These are phyloP conservation scores for Naganishia vaughanmartiniae DNA, from an alignment of 768 basidiomycete species.

Conservation along the genomic window DNA sequence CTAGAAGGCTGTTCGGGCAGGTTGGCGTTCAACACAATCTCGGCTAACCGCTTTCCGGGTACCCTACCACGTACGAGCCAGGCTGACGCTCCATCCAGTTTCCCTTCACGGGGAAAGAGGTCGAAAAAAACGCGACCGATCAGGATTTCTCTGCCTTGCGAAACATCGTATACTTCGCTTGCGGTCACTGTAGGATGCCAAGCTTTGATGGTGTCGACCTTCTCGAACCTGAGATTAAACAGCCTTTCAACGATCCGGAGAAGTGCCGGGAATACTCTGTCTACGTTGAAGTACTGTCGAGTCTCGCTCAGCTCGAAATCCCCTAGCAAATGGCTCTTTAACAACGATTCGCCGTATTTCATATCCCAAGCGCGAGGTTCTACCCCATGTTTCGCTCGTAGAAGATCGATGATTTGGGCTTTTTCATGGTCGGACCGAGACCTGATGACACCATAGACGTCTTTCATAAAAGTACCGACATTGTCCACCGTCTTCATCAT, in stretches of 20 bases:
- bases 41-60: neutral
- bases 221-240: neutral
- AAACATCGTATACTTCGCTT: neutral
- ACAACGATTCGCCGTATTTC: neutral
- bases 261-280: neutral
- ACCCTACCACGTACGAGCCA: neutral
- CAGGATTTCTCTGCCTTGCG: neutral
- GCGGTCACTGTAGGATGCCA: neutral
- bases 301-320: neutral
- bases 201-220: neutral
- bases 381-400: neutral
- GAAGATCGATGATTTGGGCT: neutral
- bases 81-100: neutral
- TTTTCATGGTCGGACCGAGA: neutral
- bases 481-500: neutral
- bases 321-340: neutral
- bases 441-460: neutral
- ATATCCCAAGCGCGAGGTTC: neutral
- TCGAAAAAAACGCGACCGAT: no score
- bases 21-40: neutral
- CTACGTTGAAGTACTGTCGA: neutral
- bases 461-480: neutral
- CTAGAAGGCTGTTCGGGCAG: neutral
- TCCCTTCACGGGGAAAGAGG: neutral
- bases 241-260: neutral